These are phyloP conservation scores for Porcisia hertigi DNA, from an alignment of 208 protist genomes.

Conservation along the genomic window DNA sequence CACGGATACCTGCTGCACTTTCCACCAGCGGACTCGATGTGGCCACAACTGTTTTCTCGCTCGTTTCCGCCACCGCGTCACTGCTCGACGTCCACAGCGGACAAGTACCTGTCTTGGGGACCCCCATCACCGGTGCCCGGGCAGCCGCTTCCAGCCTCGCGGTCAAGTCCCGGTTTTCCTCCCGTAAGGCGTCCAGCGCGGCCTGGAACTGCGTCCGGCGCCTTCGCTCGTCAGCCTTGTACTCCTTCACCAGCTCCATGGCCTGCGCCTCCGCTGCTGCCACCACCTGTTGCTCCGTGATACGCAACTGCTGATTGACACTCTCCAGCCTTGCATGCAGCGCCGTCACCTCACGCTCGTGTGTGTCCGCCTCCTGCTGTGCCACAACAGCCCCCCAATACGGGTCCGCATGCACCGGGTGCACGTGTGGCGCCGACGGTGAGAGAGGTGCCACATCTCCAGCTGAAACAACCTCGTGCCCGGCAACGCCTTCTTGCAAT, in stretches of 20 bases:
- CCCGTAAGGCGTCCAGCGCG: conserved; percentile 39
- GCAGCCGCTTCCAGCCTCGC: conserved; percentile 28
- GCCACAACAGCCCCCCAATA: conserved; percentile 9
- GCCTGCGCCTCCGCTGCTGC: conserved; percentile 27
- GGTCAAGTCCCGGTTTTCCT: conserved; percentile 54
- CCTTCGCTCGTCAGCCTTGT: conserved; percentile 42
- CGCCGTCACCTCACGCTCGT: conserved; percentile 35
- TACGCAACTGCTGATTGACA: conserved; percentile 23
- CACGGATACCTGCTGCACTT: conserved; percentile 5
- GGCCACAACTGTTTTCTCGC: not conserved
- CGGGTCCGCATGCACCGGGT: not conserved
- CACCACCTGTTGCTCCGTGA: conserved; percentile 27
- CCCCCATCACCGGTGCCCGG: conserved; percentile 24
- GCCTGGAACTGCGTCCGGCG: conserved; percentile 52
- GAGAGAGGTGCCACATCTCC: not conserved
- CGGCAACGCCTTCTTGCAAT: not conserved
- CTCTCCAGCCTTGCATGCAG: conserved; percentile 38
- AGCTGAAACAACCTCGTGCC: not conserved
- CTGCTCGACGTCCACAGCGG: not conserved
- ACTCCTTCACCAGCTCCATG: conserved; percentile 21
- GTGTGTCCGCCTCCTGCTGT: conserved; percentile 24
- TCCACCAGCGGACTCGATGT: not conserved
- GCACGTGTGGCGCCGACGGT: not conserved
- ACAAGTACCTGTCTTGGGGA: not conserved
- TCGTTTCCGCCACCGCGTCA: not conserved